These are phyloP conservation scores for Starmerella sirachaensis DNA, from an alignment of 805 yeast species.

Conservation along the genomic window DNA sequence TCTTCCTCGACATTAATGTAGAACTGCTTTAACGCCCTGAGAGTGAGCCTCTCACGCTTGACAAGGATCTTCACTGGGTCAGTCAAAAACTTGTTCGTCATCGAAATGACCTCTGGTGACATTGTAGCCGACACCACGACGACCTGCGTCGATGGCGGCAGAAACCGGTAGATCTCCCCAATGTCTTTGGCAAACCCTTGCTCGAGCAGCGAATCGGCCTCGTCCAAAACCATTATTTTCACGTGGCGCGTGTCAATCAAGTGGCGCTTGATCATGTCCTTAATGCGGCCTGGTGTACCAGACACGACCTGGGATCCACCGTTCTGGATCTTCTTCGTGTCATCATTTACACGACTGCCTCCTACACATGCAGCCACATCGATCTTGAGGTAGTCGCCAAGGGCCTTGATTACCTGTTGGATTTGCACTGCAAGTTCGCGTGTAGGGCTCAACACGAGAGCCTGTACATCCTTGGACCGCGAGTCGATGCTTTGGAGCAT, in stretches of 20 bases:
- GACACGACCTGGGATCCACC: constrained; percentile 84
- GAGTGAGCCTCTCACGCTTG: constrained; percentile 83
- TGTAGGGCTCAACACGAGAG: constrained; percentile 85
- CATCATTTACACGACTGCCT: constrained; percentile 75
- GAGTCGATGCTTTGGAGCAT: constrained; percentile 78
- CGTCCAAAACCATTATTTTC: constrained; percentile 85
- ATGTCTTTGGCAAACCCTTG: constrained; percentile 94
- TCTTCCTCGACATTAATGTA: constrained; percentile 85
- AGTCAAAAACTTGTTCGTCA: constrained; percentile 82
- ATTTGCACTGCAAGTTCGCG: constrained; percentile 93
- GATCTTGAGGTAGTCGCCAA: constrained; percentile 80
- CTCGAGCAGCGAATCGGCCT: constrained; percentile 89
- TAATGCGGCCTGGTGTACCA: constrained; percentile 95
- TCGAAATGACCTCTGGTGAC: constrained; percentile 81
- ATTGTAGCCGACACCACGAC: constrained; percentile 92
- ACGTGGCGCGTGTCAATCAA: constrained; percentile 59
- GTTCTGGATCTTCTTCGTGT: constrained; percentile 51
- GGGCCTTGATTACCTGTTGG: constrained; percentile 70
- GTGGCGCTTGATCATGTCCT: constrained; percentile 81
- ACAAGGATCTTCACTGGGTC: constrained; percentile 91
- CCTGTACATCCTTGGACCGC: constrained; percentile 65
- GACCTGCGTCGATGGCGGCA: constrained; percentile 81
- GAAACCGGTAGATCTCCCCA: constrained; percentile 72
- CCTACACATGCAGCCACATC: constrained; percentile 89
- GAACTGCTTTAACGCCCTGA: constrained; percentile 91